A percentile compares a stretch with the other conserved stretches of the same genome.
Conservation (phyloP, 2,329 filamentous ascomycete genomes). For the Fusarium sambucinum region DNA sequence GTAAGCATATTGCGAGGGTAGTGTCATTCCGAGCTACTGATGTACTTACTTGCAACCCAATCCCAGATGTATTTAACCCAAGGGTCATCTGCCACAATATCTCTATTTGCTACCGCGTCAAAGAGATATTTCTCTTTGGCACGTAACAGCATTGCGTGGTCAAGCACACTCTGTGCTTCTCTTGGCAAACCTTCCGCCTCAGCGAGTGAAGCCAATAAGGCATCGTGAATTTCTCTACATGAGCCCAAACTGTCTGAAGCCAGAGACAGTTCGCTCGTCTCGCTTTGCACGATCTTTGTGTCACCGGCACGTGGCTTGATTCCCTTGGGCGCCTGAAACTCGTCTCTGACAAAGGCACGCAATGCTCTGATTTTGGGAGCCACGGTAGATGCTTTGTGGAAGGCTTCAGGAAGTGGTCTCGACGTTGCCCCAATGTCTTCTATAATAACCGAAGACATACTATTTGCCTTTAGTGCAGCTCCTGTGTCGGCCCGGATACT, state of each 20-base stretch:
- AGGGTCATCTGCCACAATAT: conserved; percentile 76
- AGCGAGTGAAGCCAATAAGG: conserved; percentile 60
- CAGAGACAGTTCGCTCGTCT: conserved; percentile 54
- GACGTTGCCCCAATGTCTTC: conserved; percentile 54
- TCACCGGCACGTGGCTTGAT: conserved; percentile 45
- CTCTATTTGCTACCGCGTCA: conserved; percentile 72
- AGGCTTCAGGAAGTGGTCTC: conserved; percentile 56
- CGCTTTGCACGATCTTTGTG: conserved; percentile 48
- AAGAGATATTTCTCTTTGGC: conserved; percentile 73
- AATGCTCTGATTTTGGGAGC: conserved; percentile 64
- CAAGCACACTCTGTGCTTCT: conserved; percentile 64
- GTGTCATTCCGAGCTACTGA: neutral
- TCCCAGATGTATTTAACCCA: conserved; percentile 86
- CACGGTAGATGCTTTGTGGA: conserved; percentile 57
- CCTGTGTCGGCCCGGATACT: conserved; percentile 59
- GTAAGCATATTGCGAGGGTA: conserved; percentile 33
- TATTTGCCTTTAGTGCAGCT: conserved; percentile 54
- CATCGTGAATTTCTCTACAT: conserved; percentile 70
- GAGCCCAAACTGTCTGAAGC: conserved; percentile 58
- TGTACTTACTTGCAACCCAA: conserved; percentile 73
- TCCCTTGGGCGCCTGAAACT: conserved; percentile 46
- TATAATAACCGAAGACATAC: conserved; percentile 51
- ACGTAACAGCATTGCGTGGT: conserved; percentile 70
- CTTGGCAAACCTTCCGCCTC: conserved; percentile 62
- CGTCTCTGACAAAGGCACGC: conserved; percentile 54